phyloP scores from a whole-genome alignment of 495 filamentous ascomycete species.

The Pyrenula massariospora region DNA sequence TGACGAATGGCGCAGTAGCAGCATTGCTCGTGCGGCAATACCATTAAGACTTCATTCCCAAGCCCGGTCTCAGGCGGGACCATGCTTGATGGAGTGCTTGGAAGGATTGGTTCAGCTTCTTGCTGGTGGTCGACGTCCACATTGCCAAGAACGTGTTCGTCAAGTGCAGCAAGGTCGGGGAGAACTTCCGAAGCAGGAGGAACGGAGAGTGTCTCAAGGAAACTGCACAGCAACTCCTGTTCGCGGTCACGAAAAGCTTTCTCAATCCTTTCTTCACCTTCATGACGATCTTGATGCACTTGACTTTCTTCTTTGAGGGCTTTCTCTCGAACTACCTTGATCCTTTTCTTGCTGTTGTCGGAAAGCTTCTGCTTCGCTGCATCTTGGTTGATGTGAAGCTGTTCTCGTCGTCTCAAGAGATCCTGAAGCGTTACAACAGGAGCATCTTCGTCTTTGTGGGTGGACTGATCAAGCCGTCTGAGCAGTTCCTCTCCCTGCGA shows the following conservation, averaged over 20 bases:
- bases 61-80: no score
- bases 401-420: not conserved
- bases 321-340: not conserved
- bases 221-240: not conserved
- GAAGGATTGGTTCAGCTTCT: no score
- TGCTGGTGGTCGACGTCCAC: no score
- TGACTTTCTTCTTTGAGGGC: not conserved
- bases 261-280: not conserved
- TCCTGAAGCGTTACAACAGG: not conserved
- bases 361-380: not conserved
- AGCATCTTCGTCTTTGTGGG: not conserved
- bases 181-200: not conserved
- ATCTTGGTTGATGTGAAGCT: not conserved
- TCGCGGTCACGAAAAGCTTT: not conserved
- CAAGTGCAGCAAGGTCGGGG: no score
- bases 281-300: not conserved
- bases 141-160: no score
- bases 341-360: not conserved
- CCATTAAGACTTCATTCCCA: no score
- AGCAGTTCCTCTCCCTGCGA: not conserved
- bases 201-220: not conserved
- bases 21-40: no score
- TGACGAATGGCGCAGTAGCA: no score
- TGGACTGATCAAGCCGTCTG: not conserved
- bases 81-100: no score